phyloP scores from a whole-genome alignment of 257 asterid species.

The Solanum clarkiae region DNA sequence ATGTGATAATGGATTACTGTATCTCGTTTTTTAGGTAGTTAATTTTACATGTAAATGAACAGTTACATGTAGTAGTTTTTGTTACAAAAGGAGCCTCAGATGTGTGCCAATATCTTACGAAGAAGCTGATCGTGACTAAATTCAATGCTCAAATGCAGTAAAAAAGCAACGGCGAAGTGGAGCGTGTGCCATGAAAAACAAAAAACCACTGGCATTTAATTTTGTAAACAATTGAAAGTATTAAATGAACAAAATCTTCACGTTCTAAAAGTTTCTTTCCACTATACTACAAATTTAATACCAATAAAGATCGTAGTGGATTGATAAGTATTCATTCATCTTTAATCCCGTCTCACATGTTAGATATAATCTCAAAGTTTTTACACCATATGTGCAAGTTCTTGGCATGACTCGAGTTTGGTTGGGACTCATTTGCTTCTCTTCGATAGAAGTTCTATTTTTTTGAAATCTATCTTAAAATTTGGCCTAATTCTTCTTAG shows the following conservation, averaged over 20 bases:
- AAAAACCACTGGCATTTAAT: neutral
- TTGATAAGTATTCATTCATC: neutral
- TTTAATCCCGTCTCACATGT: neutral
- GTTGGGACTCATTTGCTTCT: no score
- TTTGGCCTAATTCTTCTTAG: no score
- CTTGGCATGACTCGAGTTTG: no score
- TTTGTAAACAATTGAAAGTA: neutral
- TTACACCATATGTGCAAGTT: no score
- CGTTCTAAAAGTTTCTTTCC: neutral
- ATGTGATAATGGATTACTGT: neutral
- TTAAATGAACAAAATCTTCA: neutral
- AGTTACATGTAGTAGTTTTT: neutral
- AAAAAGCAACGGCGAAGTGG: neutral
- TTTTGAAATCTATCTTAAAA: no score
- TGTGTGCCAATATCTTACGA: neutral
- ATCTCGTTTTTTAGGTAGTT: neutral
- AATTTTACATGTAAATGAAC: neutral
- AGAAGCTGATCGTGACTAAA: neutral
- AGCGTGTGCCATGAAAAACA: conserved; percentile 2
- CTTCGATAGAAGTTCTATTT: no score
- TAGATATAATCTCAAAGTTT: neutral
- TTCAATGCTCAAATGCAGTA: neutral
- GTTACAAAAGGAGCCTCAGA: neutral
- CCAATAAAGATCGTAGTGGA: neutral
- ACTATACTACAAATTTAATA: neutral